Evolutionary conservation across 495 filamentous ascomycete genomes (phyloP), one percentile per base, ranked within the genome.

Genomic region (Bacidia gigantensis): DNA sequence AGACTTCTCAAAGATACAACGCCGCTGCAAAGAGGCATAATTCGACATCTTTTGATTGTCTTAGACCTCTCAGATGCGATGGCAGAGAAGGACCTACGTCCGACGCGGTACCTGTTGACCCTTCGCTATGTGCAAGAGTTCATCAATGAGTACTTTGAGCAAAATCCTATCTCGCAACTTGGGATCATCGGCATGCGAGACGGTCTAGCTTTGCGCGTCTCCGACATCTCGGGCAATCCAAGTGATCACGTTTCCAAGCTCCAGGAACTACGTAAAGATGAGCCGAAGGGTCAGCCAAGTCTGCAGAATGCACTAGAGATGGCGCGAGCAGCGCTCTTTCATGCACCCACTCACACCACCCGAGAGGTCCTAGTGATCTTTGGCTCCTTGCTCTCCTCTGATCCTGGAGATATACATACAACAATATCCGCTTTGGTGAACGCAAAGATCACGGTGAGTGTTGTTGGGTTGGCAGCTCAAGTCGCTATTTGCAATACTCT

Each of bases 121-220:
- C 74, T 96, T 54, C 81, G 81, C 58, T 93, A 89, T 69, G 85
- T 89, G 43, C 76, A 83, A 54, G 83, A 86, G 53, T 97, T 95
- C 64, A 83, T 96, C 35, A 76, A 81, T 43, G 93, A 96, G 58
- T 98, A 88, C 67, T 98, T 97, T 64, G 90, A 96, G 65, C 92
- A 98, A 65, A 98, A 98, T 55, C 92, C 92, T n/a, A 97, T 98
- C 64, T 92, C 87, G 25, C 93, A 98, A 62, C 73, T 98, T 35
- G 87, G 84, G 12, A 80, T 97, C 21, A 69, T 98, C 39, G 90
- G 85, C 44, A 89, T 95, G 79, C 80, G 83, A 41, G 93, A 97
- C 66, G 92, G 92, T 12, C 70, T 97, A 14, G 89, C 89, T 7
- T 66, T 92, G 9, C 71, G 86, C 32, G 78, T 98, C 47, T 89